Evolutionary conservation across 2,329 filamentous ascomycete species (phyloP).

Genomic region (Neospermospora avenae): DNA sequence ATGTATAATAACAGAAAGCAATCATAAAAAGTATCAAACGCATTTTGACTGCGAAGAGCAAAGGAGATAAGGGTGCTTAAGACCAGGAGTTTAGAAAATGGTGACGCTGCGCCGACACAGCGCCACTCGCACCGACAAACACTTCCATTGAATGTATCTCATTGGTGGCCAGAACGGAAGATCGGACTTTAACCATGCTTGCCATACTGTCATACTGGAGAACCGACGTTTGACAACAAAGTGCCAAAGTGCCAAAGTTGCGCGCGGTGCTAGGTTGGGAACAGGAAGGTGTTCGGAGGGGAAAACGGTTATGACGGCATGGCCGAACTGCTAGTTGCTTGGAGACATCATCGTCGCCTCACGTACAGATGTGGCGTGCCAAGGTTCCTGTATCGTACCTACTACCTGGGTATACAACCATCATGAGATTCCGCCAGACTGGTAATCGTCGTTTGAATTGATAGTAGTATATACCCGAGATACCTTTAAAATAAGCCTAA

Average conservation of each 20-base stretch:
- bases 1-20: not conserved
- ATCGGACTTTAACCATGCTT: not conserved
- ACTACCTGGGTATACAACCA: not conserved
- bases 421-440: not conserved
- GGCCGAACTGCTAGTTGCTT: not conserved
- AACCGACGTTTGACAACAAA: not conserved
- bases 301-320: not conserved
- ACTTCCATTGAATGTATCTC: not conserved
- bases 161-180: not conserved
- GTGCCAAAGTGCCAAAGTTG: not conserved
- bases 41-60: not conserved
- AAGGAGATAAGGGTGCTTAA: slow-evolving; percentile 1
- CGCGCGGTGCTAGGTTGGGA: not conserved
- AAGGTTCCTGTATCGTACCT: too few species aligned
- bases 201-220: too few species aligned
- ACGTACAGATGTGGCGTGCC: too few species aligned
- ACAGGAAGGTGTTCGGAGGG: not conserved
- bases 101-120: slow-evolving; percentile 1
- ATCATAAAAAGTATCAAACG: not conserved
- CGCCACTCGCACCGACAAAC: not conserved
- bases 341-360: too few species aligned
- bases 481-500: too few species aligned
- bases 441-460: too few species aligned
- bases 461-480: too few species aligned
- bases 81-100: not conserved